Percentiles rank a stretch among this genome's conserved stretches.
These are phyloP conservation scores for Amaranthus cruentus DNA, from an alignment of 148 eudicot genomes.

Conservation along the genomic window DNA sequence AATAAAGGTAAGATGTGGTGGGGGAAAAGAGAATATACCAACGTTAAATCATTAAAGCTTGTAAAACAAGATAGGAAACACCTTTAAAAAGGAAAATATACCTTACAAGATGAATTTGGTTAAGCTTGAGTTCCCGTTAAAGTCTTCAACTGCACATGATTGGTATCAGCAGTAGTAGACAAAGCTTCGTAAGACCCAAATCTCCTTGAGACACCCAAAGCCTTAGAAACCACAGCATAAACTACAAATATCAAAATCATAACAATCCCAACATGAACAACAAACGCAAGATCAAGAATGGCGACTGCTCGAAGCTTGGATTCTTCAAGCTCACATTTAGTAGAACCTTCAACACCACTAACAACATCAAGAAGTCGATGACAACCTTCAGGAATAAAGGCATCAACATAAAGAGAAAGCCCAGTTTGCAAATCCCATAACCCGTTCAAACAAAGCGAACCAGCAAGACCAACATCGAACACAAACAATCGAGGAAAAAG, in stretches of 20 bases:
- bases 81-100: not conserved
- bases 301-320: slow-evolving; percentile 71
- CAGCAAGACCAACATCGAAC: slow-evolving; percentile 53
- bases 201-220: slow-evolving; percentile 42
- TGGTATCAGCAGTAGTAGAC: slow-evolving; percentile 47
- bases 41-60: not conserved
- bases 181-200: slow-evolving; percentile 71
- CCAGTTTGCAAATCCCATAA: slow-evolving; percentile 77
- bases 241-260: slow-evolving; percentile 42
- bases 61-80: not conserved
- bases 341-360: slow-evolving; percentile 73
- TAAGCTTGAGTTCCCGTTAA: slow-evolving; percentile 76
- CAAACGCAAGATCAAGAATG: slow-evolving; percentile 62
- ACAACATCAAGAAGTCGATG: slow-evolving; percentile 74
- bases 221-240: slow-evolving; percentile 47
- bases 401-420: slow-evolving; percentile 66
- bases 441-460: slow-evolving; percentile 54
- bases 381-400: slow-evolving; percentile 83
- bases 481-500: slow-evolving; percentile 52
- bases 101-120: not conserved
- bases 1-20: not conserved
- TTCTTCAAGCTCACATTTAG: slow-evolving; percentile 80
- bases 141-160: slow-evolving; percentile 84
- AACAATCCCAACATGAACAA: slow-evolving; percentile 57
- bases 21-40: not conserved